Base-by-base conservation (phyloP, 1,284 basidiomycete species). In the Volvariella surrecta region DNA sequence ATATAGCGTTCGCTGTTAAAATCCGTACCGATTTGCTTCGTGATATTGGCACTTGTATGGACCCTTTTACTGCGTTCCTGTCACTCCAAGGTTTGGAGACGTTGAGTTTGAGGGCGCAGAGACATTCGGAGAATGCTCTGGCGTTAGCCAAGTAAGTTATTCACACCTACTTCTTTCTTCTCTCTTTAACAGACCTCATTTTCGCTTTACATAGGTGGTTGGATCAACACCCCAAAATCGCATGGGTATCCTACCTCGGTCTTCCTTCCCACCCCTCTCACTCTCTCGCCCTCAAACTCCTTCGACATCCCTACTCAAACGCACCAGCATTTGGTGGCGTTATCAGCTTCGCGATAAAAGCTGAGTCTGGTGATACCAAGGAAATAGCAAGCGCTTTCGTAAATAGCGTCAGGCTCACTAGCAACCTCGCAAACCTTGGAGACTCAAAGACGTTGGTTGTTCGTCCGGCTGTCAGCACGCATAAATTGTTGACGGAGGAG, bases 61-160 rank as follows among this genome's bases (percentile, higher is more conserved):
- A 89, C 61, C 87, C 90, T 13, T 91, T 93, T 57, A 83, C 66
- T 7, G 83, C 87, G 1, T 91, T 91, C 71, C 70, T 89, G 40
- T 71, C 90, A 13, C 64, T 93, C 19, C 85, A 89, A 58, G 90
- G 91, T 45, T 68, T 93, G 35, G 90, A 94, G 66, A 94, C 91
- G 2, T 76, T 94, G 44, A 83, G 80, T 52, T 68, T 94, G 45
- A 75, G 90, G 11, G 80, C 72, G 1, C 76, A 91, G 63, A 65
- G 89, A 45, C 89, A 92, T 56, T 75, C 73, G 28, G 72, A 81
- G 32, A 93, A 91, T 48, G 79, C 87, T 0, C 68, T 92, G 2
- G 74, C 73, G 0, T 70, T 93, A 4, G 89, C 90, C 0, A 63
- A 70, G 71, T 81, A 51, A 18, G 68, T 60, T n/a, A n/a, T n/a